These are phyloP conservation scores for Cladosporium phlei DNA, from an alignment of 2,329 filamentous ascomycete species.

Conservation along the genomic window DNA sequence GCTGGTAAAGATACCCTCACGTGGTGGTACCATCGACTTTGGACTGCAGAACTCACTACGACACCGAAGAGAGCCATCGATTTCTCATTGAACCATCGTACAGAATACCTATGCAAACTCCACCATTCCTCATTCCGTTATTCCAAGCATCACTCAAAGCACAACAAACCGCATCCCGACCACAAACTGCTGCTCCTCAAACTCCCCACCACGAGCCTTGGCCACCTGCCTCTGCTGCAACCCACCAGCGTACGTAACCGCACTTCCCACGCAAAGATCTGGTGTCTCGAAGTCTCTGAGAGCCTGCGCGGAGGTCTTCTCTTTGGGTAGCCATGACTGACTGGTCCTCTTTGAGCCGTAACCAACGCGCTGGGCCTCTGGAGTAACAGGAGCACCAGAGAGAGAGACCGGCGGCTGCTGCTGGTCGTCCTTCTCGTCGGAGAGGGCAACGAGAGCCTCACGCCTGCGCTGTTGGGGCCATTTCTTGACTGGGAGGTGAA, in stretches of 20 bases:
- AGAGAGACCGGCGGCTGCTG: no score
- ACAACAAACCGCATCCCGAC: constrained; percentile 41
- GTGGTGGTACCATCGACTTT: no score
- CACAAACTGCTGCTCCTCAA: constrained; percentile 38
- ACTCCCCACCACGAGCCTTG: constrained; percentile 36
- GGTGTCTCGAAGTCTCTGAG: constrained; percentile 21
- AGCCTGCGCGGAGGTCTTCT: constrained; percentile 13
- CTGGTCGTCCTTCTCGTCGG: no score
- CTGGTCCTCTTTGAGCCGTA: constrained; percentile 11
- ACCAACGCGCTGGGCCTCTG: not conserved
- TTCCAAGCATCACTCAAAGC: no score
- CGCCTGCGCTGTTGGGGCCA: not conserved
- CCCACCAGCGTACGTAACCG: constrained; percentile 23
- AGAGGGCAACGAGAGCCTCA: no score
- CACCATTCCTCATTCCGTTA: no score
- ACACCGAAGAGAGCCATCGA: no score
- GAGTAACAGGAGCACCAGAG: no score
- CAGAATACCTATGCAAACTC: no score
- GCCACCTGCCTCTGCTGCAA: constrained; percentile 36
- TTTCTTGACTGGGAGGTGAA: not conserved
- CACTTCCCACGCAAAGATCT: constrained; percentile 19
- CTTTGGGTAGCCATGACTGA: constrained; percentile 12
- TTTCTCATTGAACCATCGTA: no score
- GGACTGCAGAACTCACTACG: no score
- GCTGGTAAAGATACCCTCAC: no score